phyloP scores from a whole-genome alignment of 1,284 basidiomycete genomes.

The Ganoderma sinense region DNA sequence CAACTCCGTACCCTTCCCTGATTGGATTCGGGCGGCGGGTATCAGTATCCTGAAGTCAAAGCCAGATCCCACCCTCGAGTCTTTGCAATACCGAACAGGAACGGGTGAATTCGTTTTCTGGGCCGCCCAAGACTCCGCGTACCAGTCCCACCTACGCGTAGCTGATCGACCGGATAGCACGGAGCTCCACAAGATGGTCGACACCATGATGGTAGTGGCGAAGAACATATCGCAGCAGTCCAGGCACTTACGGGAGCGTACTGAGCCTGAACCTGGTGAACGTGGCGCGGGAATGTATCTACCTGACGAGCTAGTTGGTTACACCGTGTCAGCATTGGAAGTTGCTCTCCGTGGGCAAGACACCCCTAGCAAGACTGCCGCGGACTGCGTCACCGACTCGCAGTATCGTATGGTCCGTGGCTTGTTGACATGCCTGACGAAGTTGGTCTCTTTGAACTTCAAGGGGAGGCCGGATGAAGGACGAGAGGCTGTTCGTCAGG shows the following conservation, averaged over 20 bases:
- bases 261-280: slow-evolving; percentile 75
- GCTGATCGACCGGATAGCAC: slow-evolving; percentile 56
- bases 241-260: slow-evolving; percentile 75
- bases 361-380: slow-evolving; percentile 58
- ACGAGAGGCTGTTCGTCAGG: slow-evolving; percentile 77
- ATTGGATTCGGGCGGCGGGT: slow-evolving; percentile 84
- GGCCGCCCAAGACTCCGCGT: slow-evolving; percentile 79
- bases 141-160: slow-evolving; percentile 60
- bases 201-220: slow-evolving; percentile 75
- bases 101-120: slow-evolving; percentile 88
- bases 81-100: slow-evolving; percentile 76
- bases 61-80: slow-evolving; percentile 73
- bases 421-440: slow-evolving; percentile 72
- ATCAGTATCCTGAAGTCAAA: slow-evolving; percentile 84
- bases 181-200: slow-evolving; percentile 78
- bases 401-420: slow-evolving; percentile 83
- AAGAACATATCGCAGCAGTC: slow-evolving; percentile 79
- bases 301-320: slow-evolving; percentile 90
- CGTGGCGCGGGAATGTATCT: slow-evolving; percentile 85
- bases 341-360: slow-evolving; percentile 78
- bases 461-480: slow-evolving; percentile 73
- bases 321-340: slow-evolving; percentile 87
- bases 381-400: slow-evolving; percentile 80
- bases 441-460: slow-evolving; percentile 74
- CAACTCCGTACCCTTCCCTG: slow-evolving; percentile 70